These are phyloP conservation scores for Xylaria sp. DNA, from an alignment of 2,329 filamentous ascomycete genomes.

Conservation along the genomic window DNA sequence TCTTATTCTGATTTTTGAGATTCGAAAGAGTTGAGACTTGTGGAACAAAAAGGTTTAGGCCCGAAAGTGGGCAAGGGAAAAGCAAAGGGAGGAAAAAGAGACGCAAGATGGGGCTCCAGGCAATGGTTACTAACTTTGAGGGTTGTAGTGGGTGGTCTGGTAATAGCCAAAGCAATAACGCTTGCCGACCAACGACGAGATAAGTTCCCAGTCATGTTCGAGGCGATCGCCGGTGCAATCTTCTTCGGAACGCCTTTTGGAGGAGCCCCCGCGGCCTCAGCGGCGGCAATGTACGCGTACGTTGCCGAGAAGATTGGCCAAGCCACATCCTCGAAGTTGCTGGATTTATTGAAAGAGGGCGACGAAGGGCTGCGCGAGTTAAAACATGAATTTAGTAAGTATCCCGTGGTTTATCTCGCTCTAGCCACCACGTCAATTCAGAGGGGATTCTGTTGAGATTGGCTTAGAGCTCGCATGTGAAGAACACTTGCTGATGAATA, in stretches of 20 bases:
- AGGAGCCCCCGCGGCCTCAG: conserved; percentile 45
- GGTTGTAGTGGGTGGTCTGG: conserved; percentile 47
- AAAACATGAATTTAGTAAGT: conserved; percentile 44
- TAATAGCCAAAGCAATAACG: conserved; percentile 48
- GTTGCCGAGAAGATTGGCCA: conserved; percentile 43
- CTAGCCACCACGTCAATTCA: not conserved
- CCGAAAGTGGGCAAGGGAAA: not conserved
- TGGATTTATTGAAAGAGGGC: conserved; percentile 49
- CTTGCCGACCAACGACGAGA: conserved; percentile 45
- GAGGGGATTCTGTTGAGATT: not conserved
- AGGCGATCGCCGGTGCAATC: conserved; percentile 46
- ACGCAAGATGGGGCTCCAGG: not conserved
- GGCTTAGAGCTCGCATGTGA: too few relatives aligned
- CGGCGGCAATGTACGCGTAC: conserved; percentile 46
- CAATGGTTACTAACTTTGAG: not conserved
- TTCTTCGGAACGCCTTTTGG: conserved; percentile 51
- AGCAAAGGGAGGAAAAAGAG: not conserved
- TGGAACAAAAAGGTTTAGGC: not conserved
- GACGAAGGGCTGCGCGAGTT: conserved; percentile 47
- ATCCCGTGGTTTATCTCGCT: not conserved
- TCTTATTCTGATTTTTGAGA: too few relatives aligned
- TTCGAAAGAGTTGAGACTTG: too few relatives aligned
- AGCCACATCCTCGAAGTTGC: conserved; percentile 45
- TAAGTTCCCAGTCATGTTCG: conserved; percentile 47
- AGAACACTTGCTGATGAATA: not conserved